Percentiles rank a stretch among this genome's conserved stretches.
Conservation (phyloP, 2,329 filamentous ascomycete species). For the Sporothrix inflata region DNA sequence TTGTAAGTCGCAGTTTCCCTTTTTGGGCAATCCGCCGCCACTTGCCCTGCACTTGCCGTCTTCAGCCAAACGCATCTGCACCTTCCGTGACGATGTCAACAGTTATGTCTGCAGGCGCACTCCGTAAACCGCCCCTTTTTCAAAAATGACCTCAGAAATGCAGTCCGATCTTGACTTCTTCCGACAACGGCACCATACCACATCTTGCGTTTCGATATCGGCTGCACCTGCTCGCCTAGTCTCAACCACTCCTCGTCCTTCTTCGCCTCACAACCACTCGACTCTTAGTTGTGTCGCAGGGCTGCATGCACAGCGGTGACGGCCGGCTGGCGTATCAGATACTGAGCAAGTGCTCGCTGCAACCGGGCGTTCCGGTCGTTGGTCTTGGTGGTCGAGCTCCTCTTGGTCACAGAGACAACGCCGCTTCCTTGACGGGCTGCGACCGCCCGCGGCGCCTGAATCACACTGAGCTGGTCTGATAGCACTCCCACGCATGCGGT, state of each 20-base stretch:
- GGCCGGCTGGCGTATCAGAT: slow-evolving; percentile 5
- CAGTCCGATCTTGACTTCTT: neutral
- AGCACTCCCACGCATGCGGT: slow-evolving; percentile 4
- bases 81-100: neutral
- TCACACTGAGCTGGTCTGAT: neutral
- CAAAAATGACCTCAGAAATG: neutral
- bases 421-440: neutral
- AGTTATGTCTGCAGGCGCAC: neutral
- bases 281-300: neutral
- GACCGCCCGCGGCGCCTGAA: neutral
- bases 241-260: too few species aligned
- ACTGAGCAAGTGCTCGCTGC: slow-evolving; percentile 3
- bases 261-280: neutral
- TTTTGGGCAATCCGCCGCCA: slow-evolving; percentile 11
- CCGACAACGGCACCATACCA: neutral
- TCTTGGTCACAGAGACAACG: neutral
- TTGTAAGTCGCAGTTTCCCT: slow-evolving; percentile 26
- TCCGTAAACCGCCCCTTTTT: neutral
- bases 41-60: neutral
- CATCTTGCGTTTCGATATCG: neutral
- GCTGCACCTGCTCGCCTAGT: neutral
- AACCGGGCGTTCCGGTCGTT: neutral
- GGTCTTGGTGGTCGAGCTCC: neutral
- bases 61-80: neutral
- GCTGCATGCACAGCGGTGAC: neutral